Conservation (phyloP, 1,284 basidiomycete genomes). For the Xanthoconium separans region DNA sequence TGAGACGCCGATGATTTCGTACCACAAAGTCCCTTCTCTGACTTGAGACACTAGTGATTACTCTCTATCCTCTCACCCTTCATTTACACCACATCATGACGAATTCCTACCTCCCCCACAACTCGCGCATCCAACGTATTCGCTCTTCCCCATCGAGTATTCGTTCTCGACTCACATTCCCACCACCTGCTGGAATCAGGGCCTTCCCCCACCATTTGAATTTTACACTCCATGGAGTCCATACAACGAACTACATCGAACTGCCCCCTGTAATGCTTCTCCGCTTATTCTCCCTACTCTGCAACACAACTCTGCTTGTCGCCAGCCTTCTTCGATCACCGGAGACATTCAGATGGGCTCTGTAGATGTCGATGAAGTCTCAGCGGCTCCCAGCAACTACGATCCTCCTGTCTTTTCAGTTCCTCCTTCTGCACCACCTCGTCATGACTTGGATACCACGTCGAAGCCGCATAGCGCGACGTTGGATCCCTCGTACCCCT, state of each 20-base stretch:
- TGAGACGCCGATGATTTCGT: conserved; percentile 4
- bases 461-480: not conserved
- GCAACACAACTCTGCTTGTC: conserved; percentile 1
- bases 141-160: not conserved
- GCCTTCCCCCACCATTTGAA: not conserved
- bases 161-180: not conserved
- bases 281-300: not conserved
- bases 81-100: not conserved
- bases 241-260: not conserved
- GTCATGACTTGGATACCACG: not conserved
- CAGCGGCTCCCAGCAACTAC: not conserved
- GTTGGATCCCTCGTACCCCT: conserved; percentile 16
- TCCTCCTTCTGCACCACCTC: not conserved
- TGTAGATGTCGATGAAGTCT: conserved; percentile 9
- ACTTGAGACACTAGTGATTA: conserved; percentile 7
- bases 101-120: not conserved
- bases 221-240: conserved; percentile 6
- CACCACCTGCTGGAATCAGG: not conserved
- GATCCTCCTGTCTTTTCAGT: not conserved
- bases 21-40: not conserved
- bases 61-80: not conserved
- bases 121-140: not conserved
- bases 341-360: not conserved
- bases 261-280: not conserved
- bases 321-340: conserved; percentile 2